Base-by-base conservation (phyloP, 2,329 filamentous ascomycete species). In the Colletotrichum spinosum region DNA sequence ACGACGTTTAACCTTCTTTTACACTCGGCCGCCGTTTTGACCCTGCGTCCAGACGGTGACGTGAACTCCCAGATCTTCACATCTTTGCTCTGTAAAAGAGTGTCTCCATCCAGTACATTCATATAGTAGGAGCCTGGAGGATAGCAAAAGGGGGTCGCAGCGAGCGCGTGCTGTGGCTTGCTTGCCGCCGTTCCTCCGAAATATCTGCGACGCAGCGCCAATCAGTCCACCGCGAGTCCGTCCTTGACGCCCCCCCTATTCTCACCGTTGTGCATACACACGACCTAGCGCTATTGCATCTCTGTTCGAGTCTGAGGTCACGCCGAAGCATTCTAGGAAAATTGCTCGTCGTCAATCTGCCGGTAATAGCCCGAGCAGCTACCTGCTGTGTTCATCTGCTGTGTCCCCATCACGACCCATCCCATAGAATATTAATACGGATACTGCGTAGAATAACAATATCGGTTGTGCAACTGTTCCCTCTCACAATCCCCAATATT, bases 221-320 rank as follows among this genome's bases (percentile, higher is more conserved):
- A 42, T 48, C 52, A 65, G 33, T 62, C 58, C 52, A 62, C 15
- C 45, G 48, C 52, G 46, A 65, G 33, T 62, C 58, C 52, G 56
- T 56, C 48, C 45, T 58, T 39, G 39, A 53, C 58, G 35, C 54
- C 45, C 44, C 50, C 50, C 35, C 38, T 51, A 25, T 44, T 13
- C 50, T 10, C 37, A 17, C 25, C 13, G 46, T 41, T 25, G 55
- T 38, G 38, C 15, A 15, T 39, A 25, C 25, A 25, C 25, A 25
- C 39, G 38, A 11, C 38, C 38, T 17, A 46, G 13, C 44, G 13
- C 44, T 10, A 15, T 25, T 45, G 17, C 35, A 38, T 9, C 3
- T 45, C 3, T 9, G 42, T 44, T 3, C 42, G 25, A 25, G 25
- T 25, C 42, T 44, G 13, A 13, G 15, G 13, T n/a, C 13, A 13